phyloP scores from a whole-genome alignment of 495 filamentous ascomycete species.

The Copromyces sp. region DNA sequence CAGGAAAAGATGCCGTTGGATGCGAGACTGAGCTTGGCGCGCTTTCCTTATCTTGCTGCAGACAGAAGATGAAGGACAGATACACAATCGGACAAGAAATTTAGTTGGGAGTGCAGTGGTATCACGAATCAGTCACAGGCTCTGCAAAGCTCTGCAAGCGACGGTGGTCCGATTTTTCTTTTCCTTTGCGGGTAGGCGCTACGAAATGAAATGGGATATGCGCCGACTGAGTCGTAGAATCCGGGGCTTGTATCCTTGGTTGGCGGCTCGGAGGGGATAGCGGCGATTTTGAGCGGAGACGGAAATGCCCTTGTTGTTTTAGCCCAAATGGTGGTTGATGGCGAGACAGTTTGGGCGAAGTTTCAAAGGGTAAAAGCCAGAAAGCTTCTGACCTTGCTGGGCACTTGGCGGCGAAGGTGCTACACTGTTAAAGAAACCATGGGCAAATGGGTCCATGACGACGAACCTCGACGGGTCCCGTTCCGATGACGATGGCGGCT shows the following conservation, averaged over 20 bases:
- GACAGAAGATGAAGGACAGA: neutral
- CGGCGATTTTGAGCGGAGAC: neutral
- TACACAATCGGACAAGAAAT: neutral
- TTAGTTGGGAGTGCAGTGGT: neutral
- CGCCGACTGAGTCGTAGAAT: neutral
- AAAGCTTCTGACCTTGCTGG: no score
- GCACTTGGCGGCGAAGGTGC: neutral
- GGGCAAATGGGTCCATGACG: neutral
- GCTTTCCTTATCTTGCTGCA: neutral
- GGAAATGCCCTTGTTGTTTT: neutral
- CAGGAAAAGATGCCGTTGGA: neutral
- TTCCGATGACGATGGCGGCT: neutral
- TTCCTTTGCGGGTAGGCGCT: neutral
- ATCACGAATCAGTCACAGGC: neutral
- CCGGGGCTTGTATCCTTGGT: neutral
- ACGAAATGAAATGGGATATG: neutral
- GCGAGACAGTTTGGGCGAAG: neutral
- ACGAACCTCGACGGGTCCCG: neutral
- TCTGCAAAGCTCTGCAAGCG: neutral
- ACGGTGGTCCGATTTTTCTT: neutral
- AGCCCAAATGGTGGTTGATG: neutral
- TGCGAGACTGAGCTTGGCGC: neutral
- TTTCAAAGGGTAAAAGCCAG: no score
- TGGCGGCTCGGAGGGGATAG: neutral
- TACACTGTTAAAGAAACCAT: neutral